Evolutionary conservation across 352 stramenopile species (phyloP).

Genomic region (Phytophthora macrochlamydospora): DNA sequence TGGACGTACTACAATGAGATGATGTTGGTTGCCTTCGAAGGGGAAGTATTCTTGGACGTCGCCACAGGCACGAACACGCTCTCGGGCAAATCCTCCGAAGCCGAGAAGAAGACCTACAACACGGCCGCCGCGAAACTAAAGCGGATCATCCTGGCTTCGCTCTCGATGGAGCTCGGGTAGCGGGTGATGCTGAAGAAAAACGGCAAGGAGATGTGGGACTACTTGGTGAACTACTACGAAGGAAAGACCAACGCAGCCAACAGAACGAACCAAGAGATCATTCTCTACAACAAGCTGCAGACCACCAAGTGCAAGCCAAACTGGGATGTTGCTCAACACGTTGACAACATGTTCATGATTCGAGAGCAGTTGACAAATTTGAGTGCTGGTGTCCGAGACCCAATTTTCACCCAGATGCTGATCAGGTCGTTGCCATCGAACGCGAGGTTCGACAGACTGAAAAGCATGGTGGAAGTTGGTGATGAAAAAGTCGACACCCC

Average conservation of each 20-base stretch:
- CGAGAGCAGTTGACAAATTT: slow-evolving; percentile 4
- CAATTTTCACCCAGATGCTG: slow-evolving; percentile 10
- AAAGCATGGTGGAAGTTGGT: not conserved
- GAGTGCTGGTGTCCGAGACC: slow-evolving; percentile 4
- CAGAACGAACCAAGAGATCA: slow-evolving; percentile 17
- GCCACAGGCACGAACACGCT: not conserved
- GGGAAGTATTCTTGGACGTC: not conserved
- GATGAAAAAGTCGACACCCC: not conserved
- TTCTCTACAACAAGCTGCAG: slow-evolving; percentile 17
- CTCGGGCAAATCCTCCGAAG: not conserved
- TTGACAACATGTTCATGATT: slow-evolving; percentile 14
- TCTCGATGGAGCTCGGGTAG: slow-evolving; percentile 12
- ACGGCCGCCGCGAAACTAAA: slow-evolving; percentile 13
- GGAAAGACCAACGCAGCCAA: slow-evolving; percentile 9
- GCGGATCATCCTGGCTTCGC: slow-evolving; percentile 7
- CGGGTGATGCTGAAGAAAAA: slow-evolving; percentile 10
- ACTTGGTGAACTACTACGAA: slow-evolving; percentile 2
- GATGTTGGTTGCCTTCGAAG: slow-evolving; percentile 10
- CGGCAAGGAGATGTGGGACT: slow-evolving; percentile 6
- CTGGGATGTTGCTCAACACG: slow-evolving; percentile 9
- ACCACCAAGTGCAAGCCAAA: slow-evolving; percentile 10
- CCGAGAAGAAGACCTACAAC: slow-evolving; percentile 11
- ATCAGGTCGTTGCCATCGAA: slow-evolving; percentile 2
- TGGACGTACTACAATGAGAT: slow-evolving; percentile 20
- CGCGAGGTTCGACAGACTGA: not conserved